Evolutionary conservation across 169 alveolate genomes (phyloP), one percentile per base, ranked within the genome.

Genomic region (Plasmodium berghei): DNA sequence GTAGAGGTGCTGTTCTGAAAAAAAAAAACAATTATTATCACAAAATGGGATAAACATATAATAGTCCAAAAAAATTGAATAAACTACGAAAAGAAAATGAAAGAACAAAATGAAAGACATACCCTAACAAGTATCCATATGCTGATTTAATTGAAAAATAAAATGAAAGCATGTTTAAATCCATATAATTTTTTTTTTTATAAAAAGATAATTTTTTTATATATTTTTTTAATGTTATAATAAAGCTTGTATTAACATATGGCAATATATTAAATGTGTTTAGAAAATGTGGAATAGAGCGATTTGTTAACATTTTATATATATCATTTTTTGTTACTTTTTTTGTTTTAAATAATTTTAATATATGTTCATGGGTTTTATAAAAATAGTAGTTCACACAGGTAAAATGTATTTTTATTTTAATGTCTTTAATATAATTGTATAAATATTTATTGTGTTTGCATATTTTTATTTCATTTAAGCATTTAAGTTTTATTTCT

Each of bases 361-460:
- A 24, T 45, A n/a, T 24, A 5, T 59, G 24, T 24, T 45, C 69
- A 46, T 77, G n/a, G 10, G 49, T 54, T 34, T 20, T 63, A 69
- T 64, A 45, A 56, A 77, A 77, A 20, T 77, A 22, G 40, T 77
- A 77, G 45, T n/a, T 55, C 10, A 52, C 18, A 49, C 61, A 40
- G n/a, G 80, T 66, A 28, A 64, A 5, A 42, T 56, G 18, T 42
- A 77, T 58, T 26, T 71, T 64, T 46, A 18, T 28, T 56, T 77
- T 66, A 9, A 66, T 64, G 20, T 64, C 69, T 26, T 49, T 77
- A 16, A 77, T 77, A 28, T 77, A 77, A 12, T 77, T 77, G 34
- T 77, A 66, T 6, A 77, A 42, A 49, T 77, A 66, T 1, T 49
- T 58, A 54, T 77, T 77, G 8, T 48, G 6, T 24, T 55, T 49